These are phyloP conservation scores for Steccherinum ochraceum DNA, from an alignment of 768 basidiomycete genomes.

Conservation along the genomic window DNA sequence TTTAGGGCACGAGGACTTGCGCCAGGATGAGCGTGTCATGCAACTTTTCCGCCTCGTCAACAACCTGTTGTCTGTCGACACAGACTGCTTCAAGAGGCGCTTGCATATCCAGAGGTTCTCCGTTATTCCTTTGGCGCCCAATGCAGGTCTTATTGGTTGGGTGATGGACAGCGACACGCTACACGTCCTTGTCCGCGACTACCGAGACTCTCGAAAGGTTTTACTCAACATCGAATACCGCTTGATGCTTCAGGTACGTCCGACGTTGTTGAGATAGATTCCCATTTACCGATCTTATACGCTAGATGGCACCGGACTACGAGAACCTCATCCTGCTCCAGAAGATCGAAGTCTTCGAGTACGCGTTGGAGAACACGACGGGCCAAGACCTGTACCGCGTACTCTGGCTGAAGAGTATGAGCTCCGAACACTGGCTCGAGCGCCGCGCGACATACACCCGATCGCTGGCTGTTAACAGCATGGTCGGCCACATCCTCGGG, in stretches of 20 bases:
- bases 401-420: constrained; percentile 90
- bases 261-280: not conserved
- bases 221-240: constrained; percentile 96
- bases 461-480: constrained; percentile 93
- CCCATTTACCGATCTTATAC: not conserved
- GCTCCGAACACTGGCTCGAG: constrained; percentile 98
- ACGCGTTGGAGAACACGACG: constrained; percentile 95
- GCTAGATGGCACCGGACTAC: constrained; percentile 99
- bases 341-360: constrained; percentile 99
- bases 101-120: constrained; percentile 91
- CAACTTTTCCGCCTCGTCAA: constrained; percentile 97
- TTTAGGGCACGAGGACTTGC: constrained; percentile 93
- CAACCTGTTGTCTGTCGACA: constrained; percentile 86
- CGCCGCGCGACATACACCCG: constrained; percentile 93
- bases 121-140: constrained; percentile 92
- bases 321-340: constrained; percentile 90
- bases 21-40: constrained; percentile 99
- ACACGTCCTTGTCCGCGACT: constrained; percentile 93
- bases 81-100: constrained; percentile 92
- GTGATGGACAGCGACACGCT: constrained; percentile 93
- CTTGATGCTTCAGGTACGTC: constrained; percentile 86
- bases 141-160: constrained; percentile 93
- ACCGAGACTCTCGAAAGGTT: constrained; percentile 94
- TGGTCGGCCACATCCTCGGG: constrained; percentile 97
- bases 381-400: constrained; percentile 97